These are phyloP conservation scores for Epichloe aotearoae DNA, from an alignment of 2,329 filamentous ascomycete species.

Conservation along the genomic window DNA sequence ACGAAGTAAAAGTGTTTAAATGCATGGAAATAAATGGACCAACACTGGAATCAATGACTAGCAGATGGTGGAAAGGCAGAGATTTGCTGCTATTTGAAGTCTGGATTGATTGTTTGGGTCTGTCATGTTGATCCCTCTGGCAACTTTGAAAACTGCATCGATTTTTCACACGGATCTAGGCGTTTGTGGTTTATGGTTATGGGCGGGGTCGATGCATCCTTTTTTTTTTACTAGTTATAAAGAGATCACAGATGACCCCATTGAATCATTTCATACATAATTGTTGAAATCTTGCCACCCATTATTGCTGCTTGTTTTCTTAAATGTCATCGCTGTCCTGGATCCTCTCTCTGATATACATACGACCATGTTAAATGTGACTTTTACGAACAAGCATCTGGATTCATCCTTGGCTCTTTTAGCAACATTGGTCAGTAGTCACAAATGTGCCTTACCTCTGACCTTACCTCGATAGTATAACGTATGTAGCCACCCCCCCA, in stretches of 20 bases:
- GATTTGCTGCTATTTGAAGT: background rate
- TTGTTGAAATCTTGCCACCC: background rate
- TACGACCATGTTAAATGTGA: background rate
- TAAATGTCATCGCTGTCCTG: background rate
- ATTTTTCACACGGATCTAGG: constrained; percentile 19
- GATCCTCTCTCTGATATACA: background rate
- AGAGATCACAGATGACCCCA: constrained; percentile 13
- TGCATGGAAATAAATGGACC: background rate
- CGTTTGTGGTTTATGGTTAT: constrained; percentile 21
- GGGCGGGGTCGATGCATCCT: constrained; percentile 16
- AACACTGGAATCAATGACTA: constrained; percentile 5
- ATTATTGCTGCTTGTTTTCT: background rate
- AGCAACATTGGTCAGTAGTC: constrained; percentile 19
- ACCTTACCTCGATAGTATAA: constrained; percentile 33
- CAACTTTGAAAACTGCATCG: background rate
- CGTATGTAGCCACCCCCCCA: constrained; percentile 1
- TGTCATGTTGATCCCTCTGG: background rate
- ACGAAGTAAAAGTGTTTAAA: constrained; percentile 1
- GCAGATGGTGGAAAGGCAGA: background rate
- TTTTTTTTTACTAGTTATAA: constrained; percentile 10
- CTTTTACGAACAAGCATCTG: background rate
- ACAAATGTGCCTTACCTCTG: constrained; percentile 38
- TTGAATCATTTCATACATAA: constrained; percentile 4
- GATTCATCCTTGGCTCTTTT: background rate
- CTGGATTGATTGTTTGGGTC: constrained; percentile 5